Conservation (phyloP, 2,329 filamentous ascomycete species). For the Epichloe uncinata region DNA sequence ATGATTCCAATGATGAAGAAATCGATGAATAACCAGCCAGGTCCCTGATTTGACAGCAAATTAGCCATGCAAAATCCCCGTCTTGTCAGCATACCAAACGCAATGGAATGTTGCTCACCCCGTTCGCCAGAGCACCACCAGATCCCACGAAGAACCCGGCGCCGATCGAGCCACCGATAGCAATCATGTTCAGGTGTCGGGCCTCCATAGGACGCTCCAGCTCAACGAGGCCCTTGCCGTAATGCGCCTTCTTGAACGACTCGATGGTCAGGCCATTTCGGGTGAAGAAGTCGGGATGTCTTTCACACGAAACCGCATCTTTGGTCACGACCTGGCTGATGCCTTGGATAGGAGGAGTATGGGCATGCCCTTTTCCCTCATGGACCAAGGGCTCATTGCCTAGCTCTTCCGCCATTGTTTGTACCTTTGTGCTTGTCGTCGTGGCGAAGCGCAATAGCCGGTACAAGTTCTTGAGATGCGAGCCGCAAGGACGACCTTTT, state of each 20-base stretch:
- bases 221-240: conserved; percentile 20
- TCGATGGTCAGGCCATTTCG: conserved; percentile 24
- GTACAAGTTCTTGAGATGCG: background rate
- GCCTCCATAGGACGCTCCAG: conserved; percentile 33
- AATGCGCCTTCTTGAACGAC: conserved; percentile 24
- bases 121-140: conserved; percentile 33
- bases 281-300: conserved; percentile 20
- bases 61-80: background rate
- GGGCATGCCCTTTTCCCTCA: background rate
- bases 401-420: background rate
- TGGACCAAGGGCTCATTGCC: background rate
- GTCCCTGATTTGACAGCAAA: conserved; percentile 17
- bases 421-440: background rate
- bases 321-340: conserved; percentile 9
- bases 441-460: background rate
- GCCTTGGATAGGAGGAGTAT: conserved; percentile 3
- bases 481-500: background rate
- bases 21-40: conserved; percentile 30
- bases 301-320: conserved; percentile 7
- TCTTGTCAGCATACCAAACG: background rate
- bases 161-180: conserved; percentile 37
- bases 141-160: conserved; percentile 51
- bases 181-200: conserved; percentile 46
- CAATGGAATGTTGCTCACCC: conserved; percentile 19
- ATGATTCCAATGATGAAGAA: conserved; percentile 45